Percentiles rank a stretch among this genome's conserved stretches.
phyloP scores from a whole-genome alignment of 140 eudicot species.

The Ambrosia hybrid region DNA sequence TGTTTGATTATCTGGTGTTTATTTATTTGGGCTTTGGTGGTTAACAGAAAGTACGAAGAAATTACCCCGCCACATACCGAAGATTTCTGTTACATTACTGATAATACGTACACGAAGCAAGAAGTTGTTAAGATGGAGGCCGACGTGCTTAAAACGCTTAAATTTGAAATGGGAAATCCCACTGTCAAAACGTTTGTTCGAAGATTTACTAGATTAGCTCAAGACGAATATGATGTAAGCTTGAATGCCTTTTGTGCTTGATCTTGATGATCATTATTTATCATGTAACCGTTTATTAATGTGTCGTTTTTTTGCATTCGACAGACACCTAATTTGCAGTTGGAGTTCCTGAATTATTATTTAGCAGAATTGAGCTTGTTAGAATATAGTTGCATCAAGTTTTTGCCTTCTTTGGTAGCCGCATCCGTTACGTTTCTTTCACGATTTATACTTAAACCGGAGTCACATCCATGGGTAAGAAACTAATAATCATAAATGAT shows the following conservation, averaged over 20 bases:
- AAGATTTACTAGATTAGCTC: conserved; percentile 39
- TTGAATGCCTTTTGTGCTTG: not conserved
- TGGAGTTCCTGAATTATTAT: conserved; percentile 48
- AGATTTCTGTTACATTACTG: conserved; percentile 51
- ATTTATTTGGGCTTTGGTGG: conserved; percentile 6
- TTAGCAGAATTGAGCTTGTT: conserved; percentile 57
- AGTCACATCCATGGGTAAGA: conserved; percentile 43
- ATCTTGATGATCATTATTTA: not conserved
- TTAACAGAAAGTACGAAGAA: conserved; percentile 56
- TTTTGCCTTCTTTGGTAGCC: conserved; percentile 58
- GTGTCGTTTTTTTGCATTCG: not conserved
- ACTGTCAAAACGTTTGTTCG: conserved; percentile 47
- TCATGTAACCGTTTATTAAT: not conserved
- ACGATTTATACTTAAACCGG: conserved; percentile 42
- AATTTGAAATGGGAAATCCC: conserved; percentile 62
- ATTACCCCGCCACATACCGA: conserved; percentile 51
- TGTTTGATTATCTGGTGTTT: not conserved
- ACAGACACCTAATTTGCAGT: conserved; percentile 34
- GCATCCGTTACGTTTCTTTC: conserved; percentile 55
- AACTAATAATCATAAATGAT: not conserved
- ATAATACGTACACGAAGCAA: conserved; percentile 42
- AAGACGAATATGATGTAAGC: conserved; percentile 39
- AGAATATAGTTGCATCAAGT: conserved; percentile 47
- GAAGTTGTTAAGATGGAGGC: conserved; percentile 61
- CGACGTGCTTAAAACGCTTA: conserved; percentile 49